Evolutionary conservation across 768 basidiomycete genomes (phyloP), one percentile per base, ranked within the genome.

Genomic region (Trametes meyenii): DNA sequence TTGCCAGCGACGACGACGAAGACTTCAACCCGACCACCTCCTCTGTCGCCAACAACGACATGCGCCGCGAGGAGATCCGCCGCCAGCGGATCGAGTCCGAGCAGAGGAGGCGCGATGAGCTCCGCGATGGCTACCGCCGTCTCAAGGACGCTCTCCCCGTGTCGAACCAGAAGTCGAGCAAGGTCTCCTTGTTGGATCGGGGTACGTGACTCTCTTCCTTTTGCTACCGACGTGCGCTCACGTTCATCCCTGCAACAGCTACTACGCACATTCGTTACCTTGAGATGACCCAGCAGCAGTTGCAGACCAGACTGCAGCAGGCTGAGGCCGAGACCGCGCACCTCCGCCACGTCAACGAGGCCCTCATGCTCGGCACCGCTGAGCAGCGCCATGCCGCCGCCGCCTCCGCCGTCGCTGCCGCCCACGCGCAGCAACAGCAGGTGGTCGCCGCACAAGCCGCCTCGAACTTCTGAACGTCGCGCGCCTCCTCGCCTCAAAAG

Each of bases 61-160:
- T 83, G 48, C 91, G 92, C 75, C 90, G 92, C 72, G 92, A 94
- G 80, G 90, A 91, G 58, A 91, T 94, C 69, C 90, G 92, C 73
- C 86, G 87, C 72, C 92, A 94, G 79, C 90, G 92, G 76, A 94
- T 94, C 79, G 92, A 94, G 81, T 93, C 92, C 24, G 92, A 94
- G 80, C 91, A 96, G 81, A 82, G 93, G 67, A 84, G 94, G 67
- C 86, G 94, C 40, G 93, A 96, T 69, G 94, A 96, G 77, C 90
- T 96, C 72, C 82, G 94, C 58, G 94, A 96, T 59, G 94, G 92
- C 62, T 96, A 96, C 77, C 85, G 88, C 68, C 85, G 89, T 60
- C 87, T 96, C 78, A 94, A 93, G 84, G 90, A 93, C 69, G 89
- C 88, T 58, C 87, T 96, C 68, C 94, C 94, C 29, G 81, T 88